These are phyloP conservation scores for Tylopilus sp. DNA, from an alignment of 768 basidiomycete genomes.

Conservation along the genomic window DNA sequence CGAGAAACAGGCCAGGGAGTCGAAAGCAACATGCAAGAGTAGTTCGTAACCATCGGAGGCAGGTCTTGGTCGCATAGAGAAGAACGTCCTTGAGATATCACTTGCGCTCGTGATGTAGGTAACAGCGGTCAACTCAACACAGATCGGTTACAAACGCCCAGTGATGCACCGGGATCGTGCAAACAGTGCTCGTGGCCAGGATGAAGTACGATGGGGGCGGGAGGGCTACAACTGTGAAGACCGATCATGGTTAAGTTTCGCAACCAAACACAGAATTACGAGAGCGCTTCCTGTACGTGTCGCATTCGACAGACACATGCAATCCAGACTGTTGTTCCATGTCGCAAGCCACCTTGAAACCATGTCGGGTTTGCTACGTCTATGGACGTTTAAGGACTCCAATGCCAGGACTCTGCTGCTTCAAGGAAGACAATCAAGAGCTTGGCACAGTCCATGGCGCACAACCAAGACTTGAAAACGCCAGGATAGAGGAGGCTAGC, in stretches of 20 bases:
- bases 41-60: constrained; percentile 13
- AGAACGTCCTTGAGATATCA: not conserved
- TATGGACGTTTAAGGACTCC: constrained; percentile 50
- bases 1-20: constrained; percentile 18
- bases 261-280: constrained; percentile 8
- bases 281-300: constrained; percentile 36
- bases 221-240: constrained; percentile 19
- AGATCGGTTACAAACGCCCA: constrained; percentile 18
- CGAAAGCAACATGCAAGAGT: constrained; percentile 22
- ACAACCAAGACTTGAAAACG: constrained; percentile 48
- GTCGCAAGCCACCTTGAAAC: constrained; percentile 39
- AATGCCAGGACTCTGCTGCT: constrained; percentile 23
- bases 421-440: constrained; percentile 19
- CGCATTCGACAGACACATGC: constrained; percentile 24
- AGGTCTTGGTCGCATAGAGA: constrained; percentile 33
- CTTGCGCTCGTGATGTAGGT: not conserved
- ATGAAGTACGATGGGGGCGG: constrained; percentile 20
- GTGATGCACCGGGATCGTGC: constrained; percentile 29
- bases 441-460: constrained; percentile 47
- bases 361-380: constrained; percentile 53
- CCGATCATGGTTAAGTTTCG: constrained; percentile 12
- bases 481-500: constrained; percentile 43
- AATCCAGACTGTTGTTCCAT: constrained; percentile 21
- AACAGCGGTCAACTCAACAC: constrained; percentile 6
- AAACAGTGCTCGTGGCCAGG: constrained; percentile 38